Base-by-base conservation (phyloP, 2,329 filamentous ascomycete species). In the Monilinia fructigena region DNA sequence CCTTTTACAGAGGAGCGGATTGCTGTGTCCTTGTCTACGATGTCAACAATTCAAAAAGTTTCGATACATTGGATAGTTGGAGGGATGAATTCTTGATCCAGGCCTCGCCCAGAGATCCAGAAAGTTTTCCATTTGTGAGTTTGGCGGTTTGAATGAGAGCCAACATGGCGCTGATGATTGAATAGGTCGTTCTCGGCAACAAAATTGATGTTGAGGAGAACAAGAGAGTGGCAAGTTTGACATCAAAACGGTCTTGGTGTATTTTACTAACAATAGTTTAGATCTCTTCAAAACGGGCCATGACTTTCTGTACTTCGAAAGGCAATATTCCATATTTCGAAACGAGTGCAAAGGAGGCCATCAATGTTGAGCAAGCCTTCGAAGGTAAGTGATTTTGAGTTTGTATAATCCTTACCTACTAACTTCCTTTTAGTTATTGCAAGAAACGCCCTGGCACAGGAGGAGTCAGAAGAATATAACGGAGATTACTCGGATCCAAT, bases 161-260 rank as follows among this genome's bases (percentile, higher is more conserved):
- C 75, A 61, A 23, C n/a, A 38, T n/a, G 48, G 56, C n/a, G 45
- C 28, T 72, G 48, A 71, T 28, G 35, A 11, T 56, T 31, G n/a
- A 18, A 40, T 72, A 94, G 91, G 91, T 96, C 68, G 95, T 99
- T 50, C 86, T 99, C 67, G 95, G 95, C 67, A 99, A 99, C 85
- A 99, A 99, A 85, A 96, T 99, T 75, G 95, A 99, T 81, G 89
- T 97, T 55, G 95, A 97, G 78, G 95, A 98, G 81, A 96, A 90
- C 83, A 97, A 97, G 85, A 86, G 95, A 78, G 92, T 95, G 83
- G 90, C 91, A 77, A 73, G 85, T 78, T 55, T 53, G n/a, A 26
- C n/a, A 47, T 61, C 45, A 40, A 35, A 16, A 31, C 26, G 20
- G 38, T 8, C 66, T 35, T 65, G 58, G 5, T 11, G 16, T 53